These are phyloP conservation scores for Coleophoma cylindrospora DNA, from an alignment of 2,329 filamentous ascomycete species.

Conservation along the genomic window DNA sequence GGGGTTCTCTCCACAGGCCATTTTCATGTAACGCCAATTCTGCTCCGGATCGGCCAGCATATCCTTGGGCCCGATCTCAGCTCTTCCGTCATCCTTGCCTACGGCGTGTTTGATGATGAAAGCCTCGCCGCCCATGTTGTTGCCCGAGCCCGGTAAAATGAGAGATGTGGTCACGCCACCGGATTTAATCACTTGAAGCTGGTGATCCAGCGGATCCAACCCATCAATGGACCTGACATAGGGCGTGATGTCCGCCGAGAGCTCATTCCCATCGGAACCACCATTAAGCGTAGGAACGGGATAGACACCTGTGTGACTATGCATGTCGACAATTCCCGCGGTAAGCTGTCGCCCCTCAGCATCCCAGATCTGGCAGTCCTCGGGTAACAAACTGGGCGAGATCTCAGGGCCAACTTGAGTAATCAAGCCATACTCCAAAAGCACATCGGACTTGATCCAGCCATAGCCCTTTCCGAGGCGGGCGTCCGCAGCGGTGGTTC, in stretches of 20 bases:
- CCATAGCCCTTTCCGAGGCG: conserved; percentile 52
- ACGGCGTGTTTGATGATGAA: conserved; percentile 65
- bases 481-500: conserved; percentile 48
- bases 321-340: conserved; percentile 67
- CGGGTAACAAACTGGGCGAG: conserved; percentile 33
- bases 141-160: conserved; percentile 63
- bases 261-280: conserved; percentile 57
- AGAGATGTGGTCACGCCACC: conserved; percentile 68
- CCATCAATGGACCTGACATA: conserved; percentile 64
- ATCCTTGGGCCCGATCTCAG: conserved; percentile 57
- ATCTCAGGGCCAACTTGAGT: conserved; percentile 44
- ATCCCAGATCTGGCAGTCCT: conserved; percentile 47
- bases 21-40: conserved; percentile 69
- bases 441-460: conserved; percentile 57
- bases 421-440: conserved; percentile 57
- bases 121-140: conserved; percentile 69
- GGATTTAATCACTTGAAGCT: conserved; percentile 65
- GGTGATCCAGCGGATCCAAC: conserved; percentile 57
- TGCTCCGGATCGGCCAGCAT: conserved; percentile 62
- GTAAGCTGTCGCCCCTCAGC: conserved; percentile 58
- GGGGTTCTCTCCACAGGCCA: conserved; percentile 70
- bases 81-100: conserved; percentile 51
- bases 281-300: conserved; percentile 50
- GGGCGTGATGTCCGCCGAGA: conserved; percentile 59
- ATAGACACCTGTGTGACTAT: conserved; percentile 59